Evolutionary conservation across 805 yeast species (phyloP).

Genomic region (Priceomyces fermenticarens): DNA sequence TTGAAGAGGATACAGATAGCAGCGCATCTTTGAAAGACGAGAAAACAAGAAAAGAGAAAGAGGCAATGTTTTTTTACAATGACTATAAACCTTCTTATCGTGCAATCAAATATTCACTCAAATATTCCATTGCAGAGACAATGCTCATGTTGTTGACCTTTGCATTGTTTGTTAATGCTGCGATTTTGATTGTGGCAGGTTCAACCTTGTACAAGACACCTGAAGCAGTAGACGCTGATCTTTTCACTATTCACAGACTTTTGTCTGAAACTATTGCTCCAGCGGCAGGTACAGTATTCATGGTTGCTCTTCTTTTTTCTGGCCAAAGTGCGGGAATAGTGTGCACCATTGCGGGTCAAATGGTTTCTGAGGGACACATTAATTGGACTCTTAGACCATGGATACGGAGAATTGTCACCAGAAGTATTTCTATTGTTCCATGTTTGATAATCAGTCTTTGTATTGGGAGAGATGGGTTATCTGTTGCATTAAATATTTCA

Average conservation of each 20-base stretch:
- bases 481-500: slow-evolving; percentile 73
- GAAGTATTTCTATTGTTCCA: slow-evolving; percentile 78
- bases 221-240: slow-evolving; percentile 77
- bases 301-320: slow-evolving; percentile 76
- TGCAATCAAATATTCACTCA: slow-evolving; percentile 73
- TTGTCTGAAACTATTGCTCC: slow-evolving; percentile 61
- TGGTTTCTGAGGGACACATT: slow-evolving; percentile 87
- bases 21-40: slow-evolving; percentile 8
- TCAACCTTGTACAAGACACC: slow-evolving; percentile 68
- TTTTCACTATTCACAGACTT: slow-evolving; percentile 71
- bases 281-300: slow-evolving; percentile 79
- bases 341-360: slow-evolving; percentile 91
- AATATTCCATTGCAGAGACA: slow-evolving; percentile 70
- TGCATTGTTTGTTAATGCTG: slow-evolving; percentile 83
- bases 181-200: slow-evolving; percentile 81
- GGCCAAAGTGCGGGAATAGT: slow-evolving; percentile 92
- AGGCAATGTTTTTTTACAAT: slow-evolving; percentile 31
- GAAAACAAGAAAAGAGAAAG: slow-evolving; percentile 10
- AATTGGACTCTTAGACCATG: slow-evolving; percentile 81
- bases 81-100: slow-evolving; percentile 64
- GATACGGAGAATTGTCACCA: slow-evolving; percentile 72
- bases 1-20: slow-evolving; percentile 8
- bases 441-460: slow-evolving; percentile 68
- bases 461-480: slow-evolving; percentile 72
- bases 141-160: slow-evolving; percentile 68